Conservation (phyloP, 345 rosid genomes). For the Boechera stricta region DNA sequence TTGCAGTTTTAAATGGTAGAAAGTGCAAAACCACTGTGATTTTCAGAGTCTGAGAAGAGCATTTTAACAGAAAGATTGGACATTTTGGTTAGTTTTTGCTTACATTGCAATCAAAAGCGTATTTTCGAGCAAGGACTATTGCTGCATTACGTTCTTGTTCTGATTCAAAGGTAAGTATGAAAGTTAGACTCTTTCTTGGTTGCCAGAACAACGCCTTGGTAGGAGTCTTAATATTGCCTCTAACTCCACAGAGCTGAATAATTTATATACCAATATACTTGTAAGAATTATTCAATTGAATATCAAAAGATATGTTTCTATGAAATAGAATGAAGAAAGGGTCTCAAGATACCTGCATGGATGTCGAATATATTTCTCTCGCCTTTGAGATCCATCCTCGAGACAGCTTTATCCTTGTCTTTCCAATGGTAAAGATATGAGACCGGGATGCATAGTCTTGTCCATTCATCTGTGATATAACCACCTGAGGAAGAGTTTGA, state of each 20-base stretch:
- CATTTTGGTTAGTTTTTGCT: constrained; percentile 33
- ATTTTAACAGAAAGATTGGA: neutral
- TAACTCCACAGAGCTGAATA: constrained; percentile 76
- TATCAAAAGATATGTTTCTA: neutral
- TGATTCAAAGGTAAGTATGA: constrained; percentile 76
- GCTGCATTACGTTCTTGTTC: constrained; percentile 91
- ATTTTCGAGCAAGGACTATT: constrained; percentile 76
- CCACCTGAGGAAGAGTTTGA: constrained; percentile 57
- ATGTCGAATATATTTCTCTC: constrained; percentile 81
- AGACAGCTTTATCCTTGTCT: constrained; percentile 86
- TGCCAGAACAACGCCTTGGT: constrained; percentile 88
- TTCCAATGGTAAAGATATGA: constrained; percentile 78
- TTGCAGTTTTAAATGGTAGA: neutral
- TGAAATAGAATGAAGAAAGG: neutral
- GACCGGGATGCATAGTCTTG: constrained; percentile 77
- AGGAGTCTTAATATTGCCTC: constrained; percentile 59
- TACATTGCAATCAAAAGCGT: constrained; percentile 88
- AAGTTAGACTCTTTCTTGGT: constrained; percentile 82
- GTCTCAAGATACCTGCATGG: constrained; percentile 76
- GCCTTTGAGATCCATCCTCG: constrained; percentile 98
- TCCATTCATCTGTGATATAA: constrained; percentile 86
- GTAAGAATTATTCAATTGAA: constrained; percentile 5
- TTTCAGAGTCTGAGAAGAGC: constrained; percentile 6
- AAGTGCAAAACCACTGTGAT: neutral
- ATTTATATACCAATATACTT: neutral